Evolutionary conservation across 2,329 filamentous ascomycete species (phyloP).

Genomic region (Ophiosphaerella korrae): DNA sequence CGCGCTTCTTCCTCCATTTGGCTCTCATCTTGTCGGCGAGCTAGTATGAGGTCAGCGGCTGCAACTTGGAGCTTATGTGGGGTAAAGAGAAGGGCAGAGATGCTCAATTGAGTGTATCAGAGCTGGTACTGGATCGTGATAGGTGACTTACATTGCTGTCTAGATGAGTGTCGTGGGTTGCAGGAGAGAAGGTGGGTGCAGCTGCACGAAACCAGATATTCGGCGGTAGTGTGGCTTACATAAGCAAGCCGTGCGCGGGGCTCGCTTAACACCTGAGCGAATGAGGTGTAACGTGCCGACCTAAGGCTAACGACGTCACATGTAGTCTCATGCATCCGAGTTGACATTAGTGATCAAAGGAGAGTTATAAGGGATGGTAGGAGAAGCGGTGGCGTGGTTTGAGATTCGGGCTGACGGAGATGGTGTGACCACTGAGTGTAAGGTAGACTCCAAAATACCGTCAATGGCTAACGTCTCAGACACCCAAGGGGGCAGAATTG

Average conservation of each 20-base stretch:
- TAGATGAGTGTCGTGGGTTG: slow-evolving; percentile 51
- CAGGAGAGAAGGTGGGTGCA: slow-evolving; percentile 36
- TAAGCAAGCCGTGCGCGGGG: slow-evolving; percentile 25
- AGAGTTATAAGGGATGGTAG: slow-evolving; percentile 25
- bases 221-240: slow-evolving; percentile 6
- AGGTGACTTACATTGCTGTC: slow-evolving; percentile 48
- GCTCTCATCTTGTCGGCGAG: slow-evolving; percentile 73
- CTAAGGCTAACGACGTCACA: slow-evolving; percentile 8
- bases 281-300: background rate
- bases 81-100: slow-evolving; percentile 7
- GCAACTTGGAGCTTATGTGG: slow-evolving; percentile 16
- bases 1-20: slow-evolving; percentile 99
- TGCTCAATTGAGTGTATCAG: slow-evolving; percentile 26
- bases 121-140: slow-evolving; percentile 3
- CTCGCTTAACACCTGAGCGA: slow-evolving; percentile 19
- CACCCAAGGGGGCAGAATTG: slow-evolving; percentile 27
- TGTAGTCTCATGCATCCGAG: slow-evolving; percentile 8
- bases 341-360: background rate
- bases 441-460: background rate
- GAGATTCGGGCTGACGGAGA: slow-evolving; percentile 24
- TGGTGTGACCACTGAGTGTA: slow-evolving; percentile 22
- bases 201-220: slow-evolving; percentile 19
- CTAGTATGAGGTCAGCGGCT: slow-evolving; percentile 37
- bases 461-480: slow-evolving; percentile 30
- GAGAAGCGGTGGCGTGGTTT: slow-evolving; percentile 34